Evolutionary conservation across 1,284 basidiomycete genomes (phyloP).

Genomic region (Fistulina hepatica): DNA sequence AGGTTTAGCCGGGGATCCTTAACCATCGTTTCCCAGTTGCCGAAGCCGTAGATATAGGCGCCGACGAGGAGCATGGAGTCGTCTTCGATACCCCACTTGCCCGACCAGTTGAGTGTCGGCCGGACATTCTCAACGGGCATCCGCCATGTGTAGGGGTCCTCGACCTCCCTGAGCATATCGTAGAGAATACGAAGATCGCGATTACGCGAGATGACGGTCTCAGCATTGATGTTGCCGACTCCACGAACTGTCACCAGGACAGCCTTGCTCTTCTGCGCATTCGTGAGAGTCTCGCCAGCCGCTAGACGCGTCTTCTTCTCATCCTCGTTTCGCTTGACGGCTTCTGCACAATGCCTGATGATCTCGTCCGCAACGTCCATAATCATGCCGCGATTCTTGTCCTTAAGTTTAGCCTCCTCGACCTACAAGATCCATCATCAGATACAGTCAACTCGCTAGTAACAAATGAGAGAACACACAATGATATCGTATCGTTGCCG

Average conservation of each 20-base stretch:
- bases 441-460: conserved; percentile 10
- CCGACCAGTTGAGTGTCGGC: conserved; percentile 92
- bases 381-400: conserved; percentile 93
- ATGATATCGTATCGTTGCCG: conserved; percentile 91
- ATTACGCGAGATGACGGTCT: conserved; percentile 86
- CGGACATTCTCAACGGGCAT: conserved; percentile 91
- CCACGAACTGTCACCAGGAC: conserved; percentile 86
- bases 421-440: conserved; percentile 44
- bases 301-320: conserved; percentile 68
- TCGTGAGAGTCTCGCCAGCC: conserved; percentile 76
- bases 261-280: conserved; percentile 89
- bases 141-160: conserved; percentile 72
- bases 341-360: conserved; percentile 74
- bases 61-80: conserved; percentile 94
- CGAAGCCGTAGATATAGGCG: conserved; percentile 90
- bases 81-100: conserved; percentile 87
- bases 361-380: conserved; percentile 90
- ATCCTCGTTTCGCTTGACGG: conserved; percentile 77
- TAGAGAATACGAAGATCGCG: conserved; percentile 86
- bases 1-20: conserved; percentile 80
- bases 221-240: conserved; percentile 93
- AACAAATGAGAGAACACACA: conserved; percentile 37
- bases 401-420: conserved; percentile 82
- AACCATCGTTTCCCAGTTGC: conserved; percentile 93
- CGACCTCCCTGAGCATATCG: conserved; percentile 65